These are phyloP conservation scores for Nicotiana tabacum DNA, from an alignment of 257 asterid genomes.

Conservation along the genomic window DNA sequence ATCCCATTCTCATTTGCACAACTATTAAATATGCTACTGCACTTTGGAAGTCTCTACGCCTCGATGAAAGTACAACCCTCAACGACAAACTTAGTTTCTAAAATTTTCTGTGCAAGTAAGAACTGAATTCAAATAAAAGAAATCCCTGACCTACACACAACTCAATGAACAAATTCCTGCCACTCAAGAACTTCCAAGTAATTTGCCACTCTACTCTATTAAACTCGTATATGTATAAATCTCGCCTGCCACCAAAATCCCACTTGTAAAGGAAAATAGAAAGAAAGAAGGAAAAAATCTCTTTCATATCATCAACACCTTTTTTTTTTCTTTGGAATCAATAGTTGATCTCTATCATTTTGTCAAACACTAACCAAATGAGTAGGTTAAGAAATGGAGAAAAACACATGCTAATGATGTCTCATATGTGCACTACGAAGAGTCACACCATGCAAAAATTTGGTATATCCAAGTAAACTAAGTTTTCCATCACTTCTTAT, in stretches of 20 bases:
- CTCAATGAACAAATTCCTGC: neutral
- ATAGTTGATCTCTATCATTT: constrained; percentile 1
- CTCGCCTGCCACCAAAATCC: neutral
- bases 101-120: neutral
- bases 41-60: neutral
- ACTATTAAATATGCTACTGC: neutral
- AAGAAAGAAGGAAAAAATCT: neutral
- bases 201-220: neutral
- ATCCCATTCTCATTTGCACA: neutral
- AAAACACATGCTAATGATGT: constrained; percentile 34
- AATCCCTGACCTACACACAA: neutral
- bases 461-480: constrained; percentile 70
- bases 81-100: neutral
- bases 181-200: neutral
- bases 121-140: neutral
- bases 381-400: neutral
- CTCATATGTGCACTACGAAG: constrained; percentile 68
- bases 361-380: constrained; percentile 2
- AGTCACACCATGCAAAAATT: constrained; percentile 91
- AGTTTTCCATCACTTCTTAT: constrained; percentile 67
- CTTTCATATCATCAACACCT: neutral
- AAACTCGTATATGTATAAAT: neutral
- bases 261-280: neutral
- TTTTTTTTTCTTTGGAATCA: neutral
- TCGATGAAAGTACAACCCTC: neutral